Evolutionary conservation across 2,329 filamentous ascomycete genomes (phyloP).

Genomic region (Talaromyces sp.): DNA sequence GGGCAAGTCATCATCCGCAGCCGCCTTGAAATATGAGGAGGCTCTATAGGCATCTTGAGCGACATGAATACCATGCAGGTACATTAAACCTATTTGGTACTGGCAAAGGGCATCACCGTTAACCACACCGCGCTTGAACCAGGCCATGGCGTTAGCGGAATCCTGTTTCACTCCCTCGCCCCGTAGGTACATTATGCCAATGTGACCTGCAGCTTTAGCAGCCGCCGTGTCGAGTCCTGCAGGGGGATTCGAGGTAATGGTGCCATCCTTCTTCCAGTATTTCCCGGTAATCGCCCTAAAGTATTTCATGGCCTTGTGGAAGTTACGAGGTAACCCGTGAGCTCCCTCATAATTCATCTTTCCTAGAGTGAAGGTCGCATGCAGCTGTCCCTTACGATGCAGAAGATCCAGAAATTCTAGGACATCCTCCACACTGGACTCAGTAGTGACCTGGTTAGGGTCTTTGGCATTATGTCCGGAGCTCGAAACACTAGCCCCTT

Average conservation of each 20-base stretch:
- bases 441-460: conserved; percentile 74
- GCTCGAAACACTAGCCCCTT: conserved; percentile 88
- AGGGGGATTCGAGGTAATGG: conserved; percentile 69
- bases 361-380: conserved; percentile 82
- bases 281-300: conserved; percentile 77
- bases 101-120: conserved; percentile 82
- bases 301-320: conserved; percentile 74
- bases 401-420: conserved; percentile 91
- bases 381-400: conserved; percentile 85
- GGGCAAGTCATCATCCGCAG: conserved; percentile 79
- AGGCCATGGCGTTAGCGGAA: conserved; percentile 73
- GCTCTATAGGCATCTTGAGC: conserved; percentile 71
- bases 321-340: conserved; percentile 71
- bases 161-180: conserved; percentile 83
- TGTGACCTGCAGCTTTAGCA: conserved; percentile 79
- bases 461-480: conserved; percentile 80
- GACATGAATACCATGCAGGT: conserved; percentile 76
- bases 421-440: conserved; percentile 88
- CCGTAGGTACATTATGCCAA: conserved; percentile 86
- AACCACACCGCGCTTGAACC: conserved; percentile 78
- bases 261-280: conserved; percentile 83
- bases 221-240: conserved; percentile 75
- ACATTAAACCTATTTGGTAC: conserved; percentile 81
- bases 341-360: conserved; percentile 88
- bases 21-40: conserved; percentile 73